Percentiles rank a stretch among this genome's conserved stretches.
Evolutionary conservation across 768 basidiomycete species (phyloP).

Genomic region (Suillus subaureus): DNA sequence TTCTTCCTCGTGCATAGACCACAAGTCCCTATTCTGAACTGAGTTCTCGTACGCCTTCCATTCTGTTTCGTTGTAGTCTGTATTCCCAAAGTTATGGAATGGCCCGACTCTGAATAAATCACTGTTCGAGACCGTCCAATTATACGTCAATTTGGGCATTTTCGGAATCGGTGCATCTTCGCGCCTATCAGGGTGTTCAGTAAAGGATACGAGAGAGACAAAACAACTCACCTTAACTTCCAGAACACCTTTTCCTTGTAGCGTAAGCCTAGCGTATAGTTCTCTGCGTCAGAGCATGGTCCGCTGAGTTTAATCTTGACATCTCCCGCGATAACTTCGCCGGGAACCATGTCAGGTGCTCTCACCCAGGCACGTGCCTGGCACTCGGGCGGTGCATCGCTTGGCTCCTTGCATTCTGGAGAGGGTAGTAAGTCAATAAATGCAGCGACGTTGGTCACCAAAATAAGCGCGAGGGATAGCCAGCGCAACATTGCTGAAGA

Average conservation of each 20-base stretch:
- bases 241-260: conserved; percentile 2
- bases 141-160: not conserved
- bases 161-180: conserved; percentile 6
- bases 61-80: too few species aligned
- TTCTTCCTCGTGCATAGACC: conserved; percentile 23
- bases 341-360: conserved; percentile 10
- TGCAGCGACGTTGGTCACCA: not conserved
- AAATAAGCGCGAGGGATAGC: not conserved
- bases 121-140: too few species aligned
- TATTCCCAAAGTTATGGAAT: too few species aligned
- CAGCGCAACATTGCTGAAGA: not conserved
- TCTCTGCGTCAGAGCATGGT: not conserved
- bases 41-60: not conserved
- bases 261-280: conserved; percentile 3
- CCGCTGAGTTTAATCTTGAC: conserved; percentile 7
- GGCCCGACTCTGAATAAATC: too few species aligned
- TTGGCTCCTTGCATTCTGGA: not conserved
- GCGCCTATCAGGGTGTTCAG: not conserved
- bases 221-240: not conserved
- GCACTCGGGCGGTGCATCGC: not conserved
- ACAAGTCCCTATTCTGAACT: conserved; percentile 15
- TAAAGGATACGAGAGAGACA: not conserved
- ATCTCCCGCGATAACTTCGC: not conserved
- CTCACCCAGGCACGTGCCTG: conserved; percentile 7
- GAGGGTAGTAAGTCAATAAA: too few species aligned